A percentile compares a stretch with the other conserved stretches of the same genome.
Evolutionary conservation across 805 yeast genomes (phyloP).

Genomic region (Ogataea polymorpha): DNA sequence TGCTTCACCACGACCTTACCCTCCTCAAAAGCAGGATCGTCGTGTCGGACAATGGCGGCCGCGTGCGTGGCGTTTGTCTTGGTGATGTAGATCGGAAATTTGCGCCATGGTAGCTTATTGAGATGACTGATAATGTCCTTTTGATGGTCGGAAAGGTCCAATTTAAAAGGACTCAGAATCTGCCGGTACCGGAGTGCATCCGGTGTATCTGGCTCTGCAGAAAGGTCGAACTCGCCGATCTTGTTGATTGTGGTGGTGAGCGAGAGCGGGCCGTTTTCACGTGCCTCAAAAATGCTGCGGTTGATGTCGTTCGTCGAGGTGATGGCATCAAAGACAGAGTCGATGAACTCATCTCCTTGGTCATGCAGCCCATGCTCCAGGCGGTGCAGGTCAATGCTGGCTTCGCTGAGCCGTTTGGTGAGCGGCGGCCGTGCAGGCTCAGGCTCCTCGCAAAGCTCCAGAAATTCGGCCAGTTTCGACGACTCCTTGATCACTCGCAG

Average conservation of each 20-base stretch:
- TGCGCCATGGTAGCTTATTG: slow-evolving; percentile 63
- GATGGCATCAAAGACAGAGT: slow-evolving; percentile 59
- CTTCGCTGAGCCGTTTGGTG: slow-evolving; percentile 25
- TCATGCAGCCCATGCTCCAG: slow-evolving; percentile 49
- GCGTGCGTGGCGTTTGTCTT: slow-evolving; percentile 72
- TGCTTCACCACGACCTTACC: slow-evolving; percentile 68
- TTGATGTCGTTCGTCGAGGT: slow-evolving; percentile 31
- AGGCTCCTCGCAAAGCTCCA: slow-evolving; percentile 16
- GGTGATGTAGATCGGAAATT: slow-evolving; percentile 67
- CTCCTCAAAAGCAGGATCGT: slow-evolving; percentile 55
- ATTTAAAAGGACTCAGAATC: slow-evolving; percentile 27
- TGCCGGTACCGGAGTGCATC: slow-evolving; percentile 11
- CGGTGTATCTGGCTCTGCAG: slow-evolving; percentile 7
- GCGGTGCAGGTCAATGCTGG: slow-evolving; percentile 26
- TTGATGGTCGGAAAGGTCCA: slow-evolving; percentile 44
- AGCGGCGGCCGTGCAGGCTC: slow-evolving; percentile 20
- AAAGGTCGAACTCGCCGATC: slow-evolving; percentile 25
- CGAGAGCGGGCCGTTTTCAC: slow-evolving; percentile 23
- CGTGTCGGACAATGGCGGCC: slow-evolving; percentile 70
- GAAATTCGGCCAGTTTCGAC: slow-evolving; percentile 23
- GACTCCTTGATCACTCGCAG: slow-evolving; percentile 31
- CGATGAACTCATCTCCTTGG: slow-evolving; percentile 62
- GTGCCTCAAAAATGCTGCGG: slow-evolving; percentile 28
- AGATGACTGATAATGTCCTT: slow-evolving; percentile 50
- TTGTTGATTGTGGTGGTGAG: slow-evolving; percentile 29